Percentiles rank a stretch among this genome's conserved stretches.
These are phyloP conservation scores for Aspergillus udagawae DNA, from an alignment of 2,329 filamentous ascomycete genomes.

Conservation along the genomic window DNA sequence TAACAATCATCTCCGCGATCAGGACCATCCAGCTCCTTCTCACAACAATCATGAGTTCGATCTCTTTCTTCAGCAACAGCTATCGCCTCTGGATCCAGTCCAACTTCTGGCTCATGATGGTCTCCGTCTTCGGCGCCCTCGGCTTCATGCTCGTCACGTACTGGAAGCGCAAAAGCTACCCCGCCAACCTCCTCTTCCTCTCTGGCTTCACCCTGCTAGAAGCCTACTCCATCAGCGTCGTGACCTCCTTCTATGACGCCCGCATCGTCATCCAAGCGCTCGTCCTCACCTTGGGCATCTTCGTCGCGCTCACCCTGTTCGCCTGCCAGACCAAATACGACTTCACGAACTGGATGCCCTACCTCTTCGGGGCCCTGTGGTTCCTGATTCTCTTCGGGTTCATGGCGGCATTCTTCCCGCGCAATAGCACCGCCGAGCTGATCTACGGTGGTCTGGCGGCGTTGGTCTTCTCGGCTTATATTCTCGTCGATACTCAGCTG, in stretches of 20 bases:
- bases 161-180: conserved; percentile 95
- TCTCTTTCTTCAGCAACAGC: conserved; percentile 76
- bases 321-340: conserved; percentile 98
- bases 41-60: conserved; percentile 72
- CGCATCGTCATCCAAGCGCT: conserved; percentile 85
- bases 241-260: conserved; percentile 85
- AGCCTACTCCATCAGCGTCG: conserved; percentile 87
- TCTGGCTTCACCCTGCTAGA: conserved; percentile 85
- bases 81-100: conserved; percentile 87
- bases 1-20: neutral
- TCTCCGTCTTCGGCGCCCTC: conserved; percentile 79
- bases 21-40: conserved; percentile 84
- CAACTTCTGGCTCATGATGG: conserved; percentile 79
- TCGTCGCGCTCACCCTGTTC: conserved; percentile 66
- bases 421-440: conserved; percentile 76
- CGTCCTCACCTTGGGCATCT: conserved; percentile 70
- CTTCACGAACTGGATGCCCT: conserved; percentile 96
- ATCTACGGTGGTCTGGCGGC: conserved; percentile 77
- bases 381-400: conserved; percentile 87
- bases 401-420: conserved; percentile 84
- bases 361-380: conserved; percentile 88
- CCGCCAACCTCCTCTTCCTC: conserved; percentile 90
- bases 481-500: conserved; percentile 93
- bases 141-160: conserved; percentile 82
- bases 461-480: conserved; percentile 89